Base-by-base conservation (phyloP, 2,329 filamentous ascomycete species). In the Cladosporium sp. region DNA sequence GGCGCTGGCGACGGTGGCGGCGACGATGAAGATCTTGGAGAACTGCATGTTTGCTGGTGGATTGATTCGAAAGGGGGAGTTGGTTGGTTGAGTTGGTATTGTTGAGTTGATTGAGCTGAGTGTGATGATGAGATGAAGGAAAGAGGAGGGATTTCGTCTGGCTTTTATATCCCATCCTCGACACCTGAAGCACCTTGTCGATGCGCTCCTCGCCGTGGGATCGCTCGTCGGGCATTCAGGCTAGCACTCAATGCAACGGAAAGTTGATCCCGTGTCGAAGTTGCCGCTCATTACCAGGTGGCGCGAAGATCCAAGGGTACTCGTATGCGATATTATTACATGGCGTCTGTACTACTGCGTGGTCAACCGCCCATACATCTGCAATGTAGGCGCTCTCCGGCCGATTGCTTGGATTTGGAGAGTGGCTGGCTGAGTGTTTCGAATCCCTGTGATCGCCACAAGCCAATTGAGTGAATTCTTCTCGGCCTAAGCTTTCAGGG, bases 71-170 rank as follows among this genome's bases (percentile, higher is more conserved):
- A 54, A 7, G 30, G 49, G 25, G 23, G n/a, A 23, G 18, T 48
- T 18, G 49, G 21, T 26, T 54, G 51, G 18, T 54, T 54, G 26
- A 18, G 16, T 54, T 32, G 51, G 51, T 32, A 5, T 6, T 54
- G 28, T 30, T 54, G 26, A 54, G 28, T 30, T 54, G 26, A 54
- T 18, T n/a, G 26, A 54, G 28, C 32, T 54, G 51, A 32, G 7
- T 54, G 51, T 54, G 51, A 54, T 54, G 51, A 54, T n/a, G 51
- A 54, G 51, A 54, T 30, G 51, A 54, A 30, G 51, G 16, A 54
- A 32, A 54, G 51, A 54, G 26, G 51, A 54, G 51, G 51, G 26
- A 30, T 32, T 18, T n/a, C 14, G 14, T 30, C 18, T 18, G 26
- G 18, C 51, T 54, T 54, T 21, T 54, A 54, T 54, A 32, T 54